Evolutionary conservation across 495 filamentous ascomycete species (phyloP).

Genomic region (Hypoxylon subgilvum): DNA sequence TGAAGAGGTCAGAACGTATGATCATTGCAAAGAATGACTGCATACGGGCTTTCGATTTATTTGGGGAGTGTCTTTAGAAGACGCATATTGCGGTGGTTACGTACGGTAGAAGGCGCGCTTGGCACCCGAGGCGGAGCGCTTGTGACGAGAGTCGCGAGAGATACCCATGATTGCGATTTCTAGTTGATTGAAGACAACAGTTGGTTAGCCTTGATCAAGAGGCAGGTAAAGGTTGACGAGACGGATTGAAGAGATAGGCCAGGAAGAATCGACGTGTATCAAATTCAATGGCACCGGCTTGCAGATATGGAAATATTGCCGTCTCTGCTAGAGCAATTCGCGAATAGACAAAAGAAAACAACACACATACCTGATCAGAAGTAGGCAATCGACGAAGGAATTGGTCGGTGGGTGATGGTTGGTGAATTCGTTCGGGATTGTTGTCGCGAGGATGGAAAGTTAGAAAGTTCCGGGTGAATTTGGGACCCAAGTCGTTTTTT

Average conservation of each 20-base stretch:
- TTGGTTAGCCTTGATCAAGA: constrained; percentile 31
- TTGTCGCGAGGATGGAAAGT: constrained; percentile 34
- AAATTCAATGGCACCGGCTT: too few species aligned
- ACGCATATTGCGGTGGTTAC: constrained; percentile 44
- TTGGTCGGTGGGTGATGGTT: constrained; percentile 18
- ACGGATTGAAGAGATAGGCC: neutral
- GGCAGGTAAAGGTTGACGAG: neutral
- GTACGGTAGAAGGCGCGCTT: constrained; percentile 91
- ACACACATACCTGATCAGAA: constrained; percentile 40
- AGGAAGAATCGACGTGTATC: neutral
- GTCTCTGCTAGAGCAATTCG: neutral
- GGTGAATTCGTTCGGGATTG: constrained; percentile 29
- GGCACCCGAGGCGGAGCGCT: constrained; percentile 95
- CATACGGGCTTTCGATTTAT: constrained; percentile 66
- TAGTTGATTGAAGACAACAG: constrained; percentile 26
- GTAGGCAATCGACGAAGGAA: constrained; percentile 38
- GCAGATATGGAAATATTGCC: neutral
- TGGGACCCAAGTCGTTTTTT: too few species aligned
- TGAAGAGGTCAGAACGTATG: constrained; percentile 69
- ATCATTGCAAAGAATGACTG: constrained; percentile 39
- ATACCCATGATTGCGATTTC: constrained; percentile 85
- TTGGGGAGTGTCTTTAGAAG: constrained; percentile 24
- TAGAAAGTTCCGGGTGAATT: constrained; percentile 24
- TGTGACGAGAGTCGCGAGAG: constrained; percentile 98
- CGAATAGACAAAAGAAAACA: neutral